Base-by-base conservation (phyloP, 2,329 filamentous ascomycete genomes). In the Cladosporium cucumerinum region DNA sequence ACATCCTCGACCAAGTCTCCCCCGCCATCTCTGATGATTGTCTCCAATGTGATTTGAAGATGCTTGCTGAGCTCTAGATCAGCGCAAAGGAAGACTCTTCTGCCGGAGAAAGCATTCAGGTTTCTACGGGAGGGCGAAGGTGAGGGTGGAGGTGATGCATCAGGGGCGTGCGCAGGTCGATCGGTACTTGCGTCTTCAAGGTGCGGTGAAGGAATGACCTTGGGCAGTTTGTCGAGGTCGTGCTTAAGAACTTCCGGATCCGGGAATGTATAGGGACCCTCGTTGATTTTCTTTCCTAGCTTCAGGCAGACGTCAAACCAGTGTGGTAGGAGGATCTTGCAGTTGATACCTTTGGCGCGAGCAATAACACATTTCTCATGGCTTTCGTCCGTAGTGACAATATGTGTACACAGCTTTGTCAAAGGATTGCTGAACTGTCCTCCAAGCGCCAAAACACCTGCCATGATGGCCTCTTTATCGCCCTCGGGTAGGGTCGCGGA, bases 251-350 rank as follows among this genome's bases (percentile, higher is more conserved):
- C 90, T 69, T 96, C 92, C 1, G 95, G 91, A 69, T 98, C 84
- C 1, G 95, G 95, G 1, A 98, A 83, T 23, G 86, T 80, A 74
- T 99, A 99, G 0, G 95, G 95, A 7, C 82, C 81, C 76, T 99
- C 95, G 70, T 92, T 90, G 70, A 99, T 97, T 66, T 91, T 88
- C 77, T 92, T 93, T 58, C 94, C 93, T 30, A 99, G 86, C 77
- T 91, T 95, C 70, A 99, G 86, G 78, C 95, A 99, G 75, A 97
- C 94, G 71, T 98, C 94, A 74, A 99, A 97, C 93, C 95, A 98
- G 75, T 98, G 95, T 43, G 95, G 95, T 61, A 99, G 82, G 21
- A 99, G 91, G 66, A 97, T 89, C 77, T 92, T 93, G 77, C 87
- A 87, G 63, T 87, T 87, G 62, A 91, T 81, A 2, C 84, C 85